These are phyloP conservation scores for Arachis monticola DNA, from an alignment of 331 rosid genomes.

Conservation along the genomic window DNA sequence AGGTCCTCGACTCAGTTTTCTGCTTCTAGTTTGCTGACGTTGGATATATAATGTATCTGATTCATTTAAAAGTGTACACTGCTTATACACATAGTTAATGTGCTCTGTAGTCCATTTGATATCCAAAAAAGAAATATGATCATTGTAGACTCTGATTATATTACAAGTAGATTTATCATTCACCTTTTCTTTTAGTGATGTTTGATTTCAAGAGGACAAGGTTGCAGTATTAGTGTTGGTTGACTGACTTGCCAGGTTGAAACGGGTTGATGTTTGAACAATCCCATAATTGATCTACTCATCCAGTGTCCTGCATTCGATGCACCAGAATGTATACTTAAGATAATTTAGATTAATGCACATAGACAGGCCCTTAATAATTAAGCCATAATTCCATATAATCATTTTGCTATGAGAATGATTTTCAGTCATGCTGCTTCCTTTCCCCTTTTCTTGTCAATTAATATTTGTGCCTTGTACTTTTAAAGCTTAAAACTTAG, in stretches of 20 bases:
- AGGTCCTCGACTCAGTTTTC: conserved; percentile 25
- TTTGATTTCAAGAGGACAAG: conserved; percentile 1
- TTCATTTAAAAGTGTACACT: background rate
- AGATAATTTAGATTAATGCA: conserved; percentile 8
- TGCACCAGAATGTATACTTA: conserved; percentile 15
- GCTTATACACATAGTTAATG: conserved; percentile 4
- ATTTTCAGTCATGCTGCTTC: conserved; percentile 12
- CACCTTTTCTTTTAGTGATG: conserved; percentile 17
- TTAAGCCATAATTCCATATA: background rate
- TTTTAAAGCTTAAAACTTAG: background rate
- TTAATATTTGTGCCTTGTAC: background rate
- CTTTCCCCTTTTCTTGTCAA: conserved; percentile 10
- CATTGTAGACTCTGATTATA: conserved; percentile 13
- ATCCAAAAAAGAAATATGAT: conserved; percentile 1
- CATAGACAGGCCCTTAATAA: background rate
- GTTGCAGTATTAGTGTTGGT: conserved; percentile 14
- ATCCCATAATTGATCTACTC: conserved; percentile 12
- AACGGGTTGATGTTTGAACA: background rate
- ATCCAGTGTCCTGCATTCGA: background rate
- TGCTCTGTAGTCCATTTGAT: background rate
- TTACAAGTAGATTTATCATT: conserved; percentile 11
- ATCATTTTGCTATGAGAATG: conserved; percentile 23
- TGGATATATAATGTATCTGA: background rate
- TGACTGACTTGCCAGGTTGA: conserved; percentile 4
- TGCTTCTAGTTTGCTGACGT: conserved; percentile 6